Percentiles rank a stretch among this genome's conserved stretches.
Conservation (phyloP, 2,329 filamentous ascomycete species). For the Colletotrichum tropicale region DNA sequence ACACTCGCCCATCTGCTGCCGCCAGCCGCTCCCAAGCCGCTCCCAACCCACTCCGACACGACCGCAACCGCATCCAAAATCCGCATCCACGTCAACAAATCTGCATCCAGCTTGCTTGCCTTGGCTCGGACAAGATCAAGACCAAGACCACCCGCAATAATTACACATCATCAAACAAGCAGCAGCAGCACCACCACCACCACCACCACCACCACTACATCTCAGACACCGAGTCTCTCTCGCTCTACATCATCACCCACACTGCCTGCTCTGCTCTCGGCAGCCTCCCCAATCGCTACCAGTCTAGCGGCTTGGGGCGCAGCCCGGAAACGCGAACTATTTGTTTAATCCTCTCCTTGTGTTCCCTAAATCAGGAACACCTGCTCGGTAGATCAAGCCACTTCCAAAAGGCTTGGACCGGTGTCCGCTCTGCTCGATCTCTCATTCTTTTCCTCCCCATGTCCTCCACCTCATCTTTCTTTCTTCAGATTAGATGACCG, state of each 20-base stretch:
- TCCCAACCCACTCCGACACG: not conserved
- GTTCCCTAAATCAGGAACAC: constrained; percentile 2
- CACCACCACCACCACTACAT: not conserved
- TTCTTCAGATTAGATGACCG: not conserved
- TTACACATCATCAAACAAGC: not conserved
- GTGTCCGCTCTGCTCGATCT: not conserved
- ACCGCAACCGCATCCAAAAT: not conserved
- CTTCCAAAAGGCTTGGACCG: not conserved
- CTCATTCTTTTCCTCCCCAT: not conserved
- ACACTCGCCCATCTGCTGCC: not conserved
- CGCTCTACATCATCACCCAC: not conserved
- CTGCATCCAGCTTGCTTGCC: not conserved
- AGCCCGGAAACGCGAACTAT: constrained; percentile 4
- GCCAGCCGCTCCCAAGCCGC: constrained; percentile 1
- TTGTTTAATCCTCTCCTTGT: not conserved
- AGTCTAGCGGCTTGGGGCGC: constrained; percentile 13
- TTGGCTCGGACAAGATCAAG: not conserved
- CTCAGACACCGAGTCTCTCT: not conserved
- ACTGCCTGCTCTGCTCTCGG: not conserved
- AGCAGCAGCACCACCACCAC: not conserved
- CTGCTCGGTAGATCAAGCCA: constrained; percentile 9
- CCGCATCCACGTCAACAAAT: not conserved
- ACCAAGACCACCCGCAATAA: not conserved
- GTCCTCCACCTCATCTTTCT: not conserved
- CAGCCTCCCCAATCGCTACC: not conserved